A percentile compares a stretch with the other conserved stretches of the same genome.
Evolutionary conservation across 805 yeast genomes (phyloP).

Genomic region (Cephaloascus fragrans): DNA sequence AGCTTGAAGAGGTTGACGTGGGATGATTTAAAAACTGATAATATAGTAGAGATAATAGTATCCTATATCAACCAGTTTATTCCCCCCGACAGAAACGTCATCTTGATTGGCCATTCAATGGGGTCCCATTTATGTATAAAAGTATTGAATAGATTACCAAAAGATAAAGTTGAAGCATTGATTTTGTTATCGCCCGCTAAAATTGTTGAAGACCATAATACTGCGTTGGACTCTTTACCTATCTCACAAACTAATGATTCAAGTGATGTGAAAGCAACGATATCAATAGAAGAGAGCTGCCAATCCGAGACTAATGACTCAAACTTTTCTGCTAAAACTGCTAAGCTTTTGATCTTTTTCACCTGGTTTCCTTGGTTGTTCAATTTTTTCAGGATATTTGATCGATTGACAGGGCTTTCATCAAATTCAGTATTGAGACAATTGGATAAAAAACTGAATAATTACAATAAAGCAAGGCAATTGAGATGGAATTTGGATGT

Average conservation of each 20-base stretch:
- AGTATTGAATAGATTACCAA: conserved; percentile 25
- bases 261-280: conserved; percentile 10
- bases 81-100: conserved; percentile 28
- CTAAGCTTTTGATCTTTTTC: conserved; percentile 17
- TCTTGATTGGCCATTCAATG: conserved; percentile 65
- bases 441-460: conserved; percentile 22
- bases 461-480: conserved; percentile 42
- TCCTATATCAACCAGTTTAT: conserved; percentile 26
- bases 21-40: conserved; percentile 31
- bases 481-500: conserved; percentile 65
- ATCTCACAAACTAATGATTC: neutral
- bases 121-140: conserved; percentile 51
- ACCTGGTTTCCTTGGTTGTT: conserved; percentile 35
- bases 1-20: conserved; percentile 21
- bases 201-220: conserved; percentile 11
- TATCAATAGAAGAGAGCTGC: no score
- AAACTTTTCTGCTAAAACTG: neutral
- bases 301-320: conserved; percentile 1
- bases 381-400: conserved; percentile 45
- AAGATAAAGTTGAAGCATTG: conserved; percentile 32
- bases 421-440: conserved; percentile 54
- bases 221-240: conserved; percentile 3
- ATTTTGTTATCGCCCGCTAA: conserved; percentile 42
- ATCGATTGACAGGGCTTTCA: conserved; percentile 51
- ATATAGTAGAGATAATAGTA: conserved; percentile 26